A percentile compares a stretch with the other conserved stretches of the same genome.
These are phyloP conservation scores for Tuber melanosporum DNA, from an alignment of 495 filamentous ascomycete species.

Conservation along the genomic window DNA sequence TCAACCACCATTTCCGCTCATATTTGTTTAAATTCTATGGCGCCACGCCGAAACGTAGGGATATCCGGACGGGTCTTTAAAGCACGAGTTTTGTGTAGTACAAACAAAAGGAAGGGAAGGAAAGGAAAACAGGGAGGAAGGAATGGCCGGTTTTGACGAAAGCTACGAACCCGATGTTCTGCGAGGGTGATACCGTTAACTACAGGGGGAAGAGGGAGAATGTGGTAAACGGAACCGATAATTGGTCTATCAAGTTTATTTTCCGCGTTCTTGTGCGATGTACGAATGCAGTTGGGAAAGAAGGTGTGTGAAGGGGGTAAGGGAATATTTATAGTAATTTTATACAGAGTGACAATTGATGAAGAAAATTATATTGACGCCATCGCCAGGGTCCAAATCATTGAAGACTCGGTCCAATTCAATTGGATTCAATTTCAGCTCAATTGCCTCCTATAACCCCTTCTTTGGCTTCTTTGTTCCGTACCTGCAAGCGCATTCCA, in stretches of 20 bases:
- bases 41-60: conserved; percentile 12
- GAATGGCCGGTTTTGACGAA: neutral
- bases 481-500: conserved; percentile 40
- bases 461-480: conserved; percentile 98
- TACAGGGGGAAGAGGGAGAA: neutral
- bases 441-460: conserved; percentile 39
- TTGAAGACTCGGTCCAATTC: neutral
- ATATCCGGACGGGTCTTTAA: neutral
- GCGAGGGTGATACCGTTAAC: neutral
- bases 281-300: neutral
- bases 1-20: conserved; percentile 22
- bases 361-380: neutral
- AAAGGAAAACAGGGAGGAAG: neutral
- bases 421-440: neutral
- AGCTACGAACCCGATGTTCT: neutral
- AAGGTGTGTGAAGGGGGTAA: neutral
- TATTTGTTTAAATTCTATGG: conserved; percentile 16
- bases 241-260: neutral
- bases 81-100: neutral
- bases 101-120: neutral
- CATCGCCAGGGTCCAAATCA: neutral
- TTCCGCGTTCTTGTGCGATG: neutral
- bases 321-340: neutral
- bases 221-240: neutral
- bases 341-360: neutral